A percentile compares a stretch with the other conserved stretches of the same genome.
phyloP scores from a whole-genome alignment of 495 filamentous ascomycete species.

The Xanthoparmelia taractica region DNA sequence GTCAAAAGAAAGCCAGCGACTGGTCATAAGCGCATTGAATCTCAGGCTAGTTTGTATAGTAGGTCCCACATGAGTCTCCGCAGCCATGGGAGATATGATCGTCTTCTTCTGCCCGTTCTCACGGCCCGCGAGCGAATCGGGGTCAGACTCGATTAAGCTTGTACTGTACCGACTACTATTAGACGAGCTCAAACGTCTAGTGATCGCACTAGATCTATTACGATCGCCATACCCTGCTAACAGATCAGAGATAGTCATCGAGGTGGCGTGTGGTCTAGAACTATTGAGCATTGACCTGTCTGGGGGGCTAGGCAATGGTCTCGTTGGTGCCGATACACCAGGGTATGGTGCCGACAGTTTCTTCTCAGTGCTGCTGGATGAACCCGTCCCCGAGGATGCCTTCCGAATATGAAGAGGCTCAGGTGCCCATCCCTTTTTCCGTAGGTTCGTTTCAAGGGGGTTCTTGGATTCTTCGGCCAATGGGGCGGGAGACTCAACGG shows the following conservation, averaged over 20 bases:
- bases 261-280: slow-evolving; percentile 35
- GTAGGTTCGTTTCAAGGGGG: slow-evolving; percentile 31
- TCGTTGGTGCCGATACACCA: slow-evolving; percentile 17
- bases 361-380: slow-evolving; percentile 9
- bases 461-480: slow-evolving; percentile 19
- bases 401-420: slow-evolving; percentile 24
- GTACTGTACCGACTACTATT: slow-evolving; percentile 38
- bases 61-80: slow-evolving; percentile 38
- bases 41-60: slow-evolving; percentile 73
- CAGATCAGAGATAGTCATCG: slow-evolving; percentile 48
- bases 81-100: slow-evolving; percentile 9
- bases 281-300: slow-evolving; percentile 30
- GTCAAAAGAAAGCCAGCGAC: slow-evolving; percentile 88
- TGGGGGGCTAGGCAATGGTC: slow-evolving; percentile 22
- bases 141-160: slow-evolving; percentile 38
- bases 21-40: slow-evolving; percentile 69
- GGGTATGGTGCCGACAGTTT: slow-evolving; percentile 9
- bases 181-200: slow-evolving; percentile 35
- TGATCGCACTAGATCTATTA: slow-evolving; percentile 35
- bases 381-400: slow-evolving; percentile 19
- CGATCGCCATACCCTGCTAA: slow-evolving; percentile 44
- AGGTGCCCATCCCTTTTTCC: slow-evolving; percentile 17
- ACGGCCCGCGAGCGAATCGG: slow-evolving; percentile 14
- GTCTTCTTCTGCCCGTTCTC: slow-evolving; percentile 11
- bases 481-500: slow-evolving; percentile 49